Conservation (phyloP, 2,329 filamentous ascomycete genomes). For the Alternaria incomplexa region DNA sequence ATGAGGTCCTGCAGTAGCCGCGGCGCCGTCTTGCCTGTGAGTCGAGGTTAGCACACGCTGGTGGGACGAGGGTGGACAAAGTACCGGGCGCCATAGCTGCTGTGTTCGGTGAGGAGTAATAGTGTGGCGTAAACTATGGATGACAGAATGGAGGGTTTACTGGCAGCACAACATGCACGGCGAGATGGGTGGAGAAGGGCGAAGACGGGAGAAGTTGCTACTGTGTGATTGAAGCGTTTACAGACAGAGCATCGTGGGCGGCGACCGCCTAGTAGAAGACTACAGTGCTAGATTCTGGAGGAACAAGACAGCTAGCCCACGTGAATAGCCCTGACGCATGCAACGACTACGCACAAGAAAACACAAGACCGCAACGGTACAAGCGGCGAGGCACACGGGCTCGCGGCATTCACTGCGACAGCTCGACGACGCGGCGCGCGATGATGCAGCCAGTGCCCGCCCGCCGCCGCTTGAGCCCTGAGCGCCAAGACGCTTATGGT, state of each 20-base stretch:
- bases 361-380: background rate
- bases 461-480: constrained; percentile 1
- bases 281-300: background rate
- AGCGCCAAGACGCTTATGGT: constrained; percentile 9
- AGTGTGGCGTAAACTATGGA: background rate
- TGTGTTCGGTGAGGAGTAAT: constrained; percentile 2
- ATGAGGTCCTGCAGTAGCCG: constrained; percentile 59
- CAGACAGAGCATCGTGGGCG: constrained; percentile 21
- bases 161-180: constrained; percentile 7
- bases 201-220: constrained; percentile 6
- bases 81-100: constrained; percentile 33
- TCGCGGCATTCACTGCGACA: background rate
- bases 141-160: background rate
- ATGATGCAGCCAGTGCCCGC: constrained; percentile 11
- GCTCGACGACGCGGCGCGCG: constrained; percentile 9
- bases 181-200: constrained; percentile 7
- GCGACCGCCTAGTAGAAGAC: constrained; percentile 16
- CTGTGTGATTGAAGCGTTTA: constrained; percentile 20
- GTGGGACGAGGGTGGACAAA: constrained; percentile 1
- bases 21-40: constrained; percentile 58
- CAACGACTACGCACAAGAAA: background rate
- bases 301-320: background rate
- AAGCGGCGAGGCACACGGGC: background rate
- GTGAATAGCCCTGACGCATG: background rate
- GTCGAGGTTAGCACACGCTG: constrained; percentile 15